These are phyloP conservation scores for Raphanus sativus DNA, from an alignment of 345 rosid genomes.

Conservation along the genomic window DNA sequence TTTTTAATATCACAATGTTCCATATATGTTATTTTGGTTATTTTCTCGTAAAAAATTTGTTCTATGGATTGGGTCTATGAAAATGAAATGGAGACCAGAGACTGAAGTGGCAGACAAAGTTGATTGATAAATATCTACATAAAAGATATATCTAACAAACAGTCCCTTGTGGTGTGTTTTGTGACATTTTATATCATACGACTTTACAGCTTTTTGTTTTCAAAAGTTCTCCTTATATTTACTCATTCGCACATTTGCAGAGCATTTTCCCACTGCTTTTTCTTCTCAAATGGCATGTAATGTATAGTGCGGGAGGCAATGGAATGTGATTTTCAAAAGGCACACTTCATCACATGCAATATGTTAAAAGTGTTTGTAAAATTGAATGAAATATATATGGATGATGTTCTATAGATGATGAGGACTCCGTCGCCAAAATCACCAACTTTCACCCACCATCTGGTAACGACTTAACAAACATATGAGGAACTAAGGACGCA, in stretches of 20 bases:
- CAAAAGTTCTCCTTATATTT: background rate
- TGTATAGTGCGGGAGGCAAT: conserved; percentile 1
- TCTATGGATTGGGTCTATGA: background rate
- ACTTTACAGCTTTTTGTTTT: conserved; percentile 33
- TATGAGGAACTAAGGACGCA: background rate
- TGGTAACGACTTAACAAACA: background rate
- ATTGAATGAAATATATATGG: background rate
- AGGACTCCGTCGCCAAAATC: background rate
- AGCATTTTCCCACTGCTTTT: background rate
- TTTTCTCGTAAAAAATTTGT: background rate
- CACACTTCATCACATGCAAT: background rate
- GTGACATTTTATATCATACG: conserved; percentile 13
- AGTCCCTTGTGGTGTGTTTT: conserved; percentile 34
- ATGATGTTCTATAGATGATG: background rate
- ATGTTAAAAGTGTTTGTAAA: background rate
- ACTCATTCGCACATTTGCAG: background rate
- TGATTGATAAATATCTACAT: conserved; percentile 21
- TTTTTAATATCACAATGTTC: conserved; percentile 10
- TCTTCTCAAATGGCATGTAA: background rate
- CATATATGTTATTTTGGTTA: background rate
- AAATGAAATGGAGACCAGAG: conserved; percentile 1
- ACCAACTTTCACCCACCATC: background rate
- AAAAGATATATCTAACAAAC: conserved; percentile 14
- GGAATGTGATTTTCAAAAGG: background rate
- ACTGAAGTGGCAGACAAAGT: conserved; percentile 33